Base-by-base conservation (phyloP, 768 basidiomycete genomes). In the Pleurotus eryngii region DNA sequence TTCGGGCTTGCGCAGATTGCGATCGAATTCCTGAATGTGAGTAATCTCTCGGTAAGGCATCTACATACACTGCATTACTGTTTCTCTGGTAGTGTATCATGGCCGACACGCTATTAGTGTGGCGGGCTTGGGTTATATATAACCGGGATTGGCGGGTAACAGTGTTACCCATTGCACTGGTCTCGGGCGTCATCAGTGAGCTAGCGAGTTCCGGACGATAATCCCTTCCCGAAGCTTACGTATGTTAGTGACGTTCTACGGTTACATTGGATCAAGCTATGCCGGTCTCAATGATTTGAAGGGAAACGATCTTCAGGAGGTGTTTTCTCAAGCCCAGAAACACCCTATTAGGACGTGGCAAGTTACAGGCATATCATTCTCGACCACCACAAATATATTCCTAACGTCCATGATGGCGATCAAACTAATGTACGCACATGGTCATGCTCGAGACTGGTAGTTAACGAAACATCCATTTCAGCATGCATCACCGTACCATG, bases 331-430 rank as follows among this genome's bases (percentile, higher is more conserved):
- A 42, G 51, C 51, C 3, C 51, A 54, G 51, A 39, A 18, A 24
- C 51, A 54, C 7, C 51, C 51, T 30, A 54, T 54, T 9, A 54
- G 39, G 42, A 54, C 51, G 15, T 54, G 51, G 51, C 51, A 54
- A 24, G 51, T 54, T 18, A 54, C 51, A 6, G 51, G 51, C 5
- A 54, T 54, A n/a, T 54, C 37, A 37, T 54, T 54, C 37, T 54
- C 51, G 7, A 54, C 51, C 9, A 15, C 51, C 22, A 54, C 51
- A 17, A 54, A 54, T 17, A 14, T 54, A 9, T 40, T 42, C 51
- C 24, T 54, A 9, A 54, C 51, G n/a, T 54, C 51, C 11, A 54
- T 54, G 51, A 54, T 54, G 51, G 51, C 51, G 11, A 54, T 54
- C 39, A 54, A 54, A 22, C 39, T 54, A 26, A n/a, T 54, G 51